Base-by-base conservation (phyloP, 169 alveolate genomes). In the Babesia ovata region DNA sequence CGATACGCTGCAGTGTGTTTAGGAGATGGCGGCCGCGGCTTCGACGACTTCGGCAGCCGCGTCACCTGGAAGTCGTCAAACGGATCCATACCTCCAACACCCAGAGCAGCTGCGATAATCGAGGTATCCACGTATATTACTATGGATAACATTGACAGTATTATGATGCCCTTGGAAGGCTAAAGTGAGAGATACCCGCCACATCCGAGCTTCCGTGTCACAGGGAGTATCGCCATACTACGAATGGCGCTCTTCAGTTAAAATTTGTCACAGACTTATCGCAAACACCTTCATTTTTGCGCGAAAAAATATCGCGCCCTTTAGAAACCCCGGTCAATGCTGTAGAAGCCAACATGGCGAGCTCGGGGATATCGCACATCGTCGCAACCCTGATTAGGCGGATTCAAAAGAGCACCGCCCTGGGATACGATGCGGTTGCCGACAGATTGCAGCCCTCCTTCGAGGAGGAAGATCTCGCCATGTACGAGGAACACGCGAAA, bases 31-130 rank as follows among this genome's bases (percentile, higher is more conserved):
- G 77, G 26, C 29, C 70, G 19, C n/a, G 88, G 63, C 50, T 62
- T 72, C 14, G 63, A 22, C 61, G 85, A 26, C 70, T 81, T 81
- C 24, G 88, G 88, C 13, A 81, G 49, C 21, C 84, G 81, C 48
- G 85, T 81, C 48, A 81, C 85, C 79, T 81, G 88, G 59, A 66
- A 81, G 63, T 81, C 88, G 44, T 81, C 88, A 54, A 78, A 78
- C 33, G 73, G 69, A 44, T 78, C 87, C 87, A 78, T 78, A 21
- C 46, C 39, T 39, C 39, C 21, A 16, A 16, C 45, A 14, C 8
- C 36, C 62, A 45, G 7, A 4, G 24, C 49, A 22, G 22, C 39
- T 9, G 54, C 74, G 58, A 19, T 65, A 63, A 46, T 12, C 14
- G 6, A 16, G 63, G 63, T 33, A 33, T 33, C 39, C 39, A 33